Conservation (phyloP, 352 stramenopile genomes). For the Paralagenidium karlingii region DNA sequence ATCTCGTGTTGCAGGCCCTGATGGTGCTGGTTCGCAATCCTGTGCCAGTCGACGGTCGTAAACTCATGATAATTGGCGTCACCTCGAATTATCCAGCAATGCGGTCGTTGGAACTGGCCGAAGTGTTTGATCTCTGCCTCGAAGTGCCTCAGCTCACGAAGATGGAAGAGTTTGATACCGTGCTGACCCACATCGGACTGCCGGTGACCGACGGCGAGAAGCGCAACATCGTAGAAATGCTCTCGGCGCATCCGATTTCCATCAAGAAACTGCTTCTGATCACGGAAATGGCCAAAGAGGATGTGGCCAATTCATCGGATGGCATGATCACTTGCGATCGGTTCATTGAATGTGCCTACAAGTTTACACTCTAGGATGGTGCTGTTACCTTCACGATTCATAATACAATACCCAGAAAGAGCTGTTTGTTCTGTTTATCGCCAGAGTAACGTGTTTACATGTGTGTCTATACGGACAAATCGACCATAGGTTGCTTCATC, state of each 20-base stretch:
- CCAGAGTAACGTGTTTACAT: too few species aligned
- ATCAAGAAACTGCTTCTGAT: conserved; percentile 98
- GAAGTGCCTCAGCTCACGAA: conserved; percentile 87
- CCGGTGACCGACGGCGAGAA: conserved; percentile 52
- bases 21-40: conserved; percentile 98
- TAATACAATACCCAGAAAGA: too few species aligned
- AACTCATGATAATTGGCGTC: conserved; percentile 94
- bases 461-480: too few species aligned
- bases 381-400: too few species aligned
- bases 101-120: conserved; percentile 86
- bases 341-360: conserved; percentile 79
- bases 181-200: conserved; percentile 72
- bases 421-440: too few species aligned
- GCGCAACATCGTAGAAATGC: conserved; percentile 46
- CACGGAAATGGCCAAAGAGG: conserved; percentile 93
- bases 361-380: conserved; percentile 55
- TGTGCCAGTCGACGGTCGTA: conserved; percentile 85
- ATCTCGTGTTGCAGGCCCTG: conserved; percentile 96
- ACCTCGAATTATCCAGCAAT: conserved; percentile 88
- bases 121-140: conserved; percentile 92
- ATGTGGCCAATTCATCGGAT: conserved; percentile 47
- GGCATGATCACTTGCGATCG: conserved; percentile 56
- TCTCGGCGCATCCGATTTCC: conserved; percentile 89
- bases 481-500: too few species aligned
- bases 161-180: conserved; percentile 82